Evolutionary conservation across 495 filamentous ascomycete genomes (phyloP).

Genomic region (Talaromyces stipitatus): DNA sequence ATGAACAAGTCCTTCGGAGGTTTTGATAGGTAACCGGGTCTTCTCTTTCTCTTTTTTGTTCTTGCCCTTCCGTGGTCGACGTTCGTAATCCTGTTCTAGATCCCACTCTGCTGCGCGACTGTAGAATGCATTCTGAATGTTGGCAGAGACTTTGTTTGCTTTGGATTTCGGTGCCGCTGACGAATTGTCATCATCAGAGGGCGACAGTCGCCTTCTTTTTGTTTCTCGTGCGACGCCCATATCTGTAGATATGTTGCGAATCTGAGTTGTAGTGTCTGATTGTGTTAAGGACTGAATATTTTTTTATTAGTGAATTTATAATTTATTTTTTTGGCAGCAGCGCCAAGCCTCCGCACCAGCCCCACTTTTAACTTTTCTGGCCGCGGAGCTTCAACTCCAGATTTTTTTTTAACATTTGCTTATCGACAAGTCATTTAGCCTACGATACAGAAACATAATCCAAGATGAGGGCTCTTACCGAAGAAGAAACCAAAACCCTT

Average conservation of each 20-base stretch:
- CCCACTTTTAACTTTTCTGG: slow-evolving; percentile 4
- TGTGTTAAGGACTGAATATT: slow-evolving; percentile 9
- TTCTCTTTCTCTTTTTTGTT: slow-evolving; percentile 63
- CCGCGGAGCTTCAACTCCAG: slow-evolving; percentile 8
- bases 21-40: slow-evolving; percentile 78
- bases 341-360: slow-evolving; percentile 5
- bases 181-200: slow-evolving; percentile 34
- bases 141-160: slow-evolving; percentile 13
- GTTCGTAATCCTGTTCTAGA: slow-evolving; percentile 87
- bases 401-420: background rate
- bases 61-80: slow-evolving; percentile 61
- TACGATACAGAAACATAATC: background rate
- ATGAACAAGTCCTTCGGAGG: slow-evolving; percentile 62
- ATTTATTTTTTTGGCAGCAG: slow-evolving; percentile 8
- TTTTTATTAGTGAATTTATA: too few species aligned
- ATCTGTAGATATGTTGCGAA: slow-evolving; percentile 1
- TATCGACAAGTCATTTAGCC: background rate
- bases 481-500: slow-evolving; percentile 61
- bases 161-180: slow-evolving; percentile 24
- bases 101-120: slow-evolving; percentile 59
- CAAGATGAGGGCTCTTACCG: slow-evolving; percentile 68
- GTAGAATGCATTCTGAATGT: slow-evolving; percentile 23
- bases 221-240: slow-evolving; percentile 42
- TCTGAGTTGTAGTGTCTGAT: slow-evolving; percentile 4
- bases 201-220: slow-evolving; percentile 50